These are phyloP conservation scores for Rhodotorula sp. DNA, from an alignment of 1,284 basidiomycete species.

Conservation along the genomic window DNA sequence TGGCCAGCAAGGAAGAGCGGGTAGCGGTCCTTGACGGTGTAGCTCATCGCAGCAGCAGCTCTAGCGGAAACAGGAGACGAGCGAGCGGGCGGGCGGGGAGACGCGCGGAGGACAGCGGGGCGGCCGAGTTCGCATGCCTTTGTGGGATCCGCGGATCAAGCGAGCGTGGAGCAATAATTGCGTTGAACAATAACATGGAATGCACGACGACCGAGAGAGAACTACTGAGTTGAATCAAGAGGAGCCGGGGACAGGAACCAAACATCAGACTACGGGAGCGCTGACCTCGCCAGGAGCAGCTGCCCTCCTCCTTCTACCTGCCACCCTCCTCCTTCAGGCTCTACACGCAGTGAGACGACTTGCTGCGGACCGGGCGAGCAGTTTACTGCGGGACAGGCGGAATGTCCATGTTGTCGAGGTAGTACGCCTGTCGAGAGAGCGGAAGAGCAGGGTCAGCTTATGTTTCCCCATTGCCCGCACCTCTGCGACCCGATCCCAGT, in stretches of 20 bases:
- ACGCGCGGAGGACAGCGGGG: background rate
- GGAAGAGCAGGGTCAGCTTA: background rate
- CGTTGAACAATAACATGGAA: too few species aligned
- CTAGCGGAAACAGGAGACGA: background rate
- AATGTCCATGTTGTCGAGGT: conserved; percentile 34
- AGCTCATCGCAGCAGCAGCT: conserved; percentile 4
- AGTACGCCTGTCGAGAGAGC: conserved; percentile 23
- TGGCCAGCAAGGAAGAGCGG: conserved; percentile 19
- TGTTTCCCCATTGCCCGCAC: too few species aligned
- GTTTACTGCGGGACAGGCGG: conserved; percentile 26
- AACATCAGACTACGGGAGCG: background rate
- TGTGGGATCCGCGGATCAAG: too few species aligned
- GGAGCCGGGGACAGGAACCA: background rate
- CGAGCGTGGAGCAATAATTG: conserved; percentile 1
- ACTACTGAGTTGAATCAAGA: conserved; percentile 2
- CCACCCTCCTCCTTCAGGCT: too few species aligned
- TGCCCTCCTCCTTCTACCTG: too few species aligned
- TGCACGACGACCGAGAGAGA: too few species aligned
- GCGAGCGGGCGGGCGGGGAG: too few species aligned
- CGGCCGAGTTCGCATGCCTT: background rate
- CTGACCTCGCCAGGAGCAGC: too few species aligned
- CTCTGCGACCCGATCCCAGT: too few species aligned
- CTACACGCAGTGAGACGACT: too few species aligned
- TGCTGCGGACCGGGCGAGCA: too few species aligned
- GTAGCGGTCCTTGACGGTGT: conserved; percentile 17